Evolutionary conservation across 164 flowering plant genomes (phyloP).

Genomic region (Litsea cubeba): DNA sequence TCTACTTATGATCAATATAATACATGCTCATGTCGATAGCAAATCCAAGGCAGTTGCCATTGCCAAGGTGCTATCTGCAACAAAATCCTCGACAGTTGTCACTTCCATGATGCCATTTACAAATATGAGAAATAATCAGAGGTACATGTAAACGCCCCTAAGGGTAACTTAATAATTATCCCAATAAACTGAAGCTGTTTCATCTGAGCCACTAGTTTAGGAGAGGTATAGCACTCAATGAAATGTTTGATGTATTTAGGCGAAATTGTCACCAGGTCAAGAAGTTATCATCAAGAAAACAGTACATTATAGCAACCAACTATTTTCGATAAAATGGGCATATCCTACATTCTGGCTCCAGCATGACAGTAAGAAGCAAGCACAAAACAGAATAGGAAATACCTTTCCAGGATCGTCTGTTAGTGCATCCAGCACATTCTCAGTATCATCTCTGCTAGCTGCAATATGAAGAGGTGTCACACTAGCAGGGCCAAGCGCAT

Average conservation of each 20-base stretch:
- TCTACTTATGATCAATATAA: too few species aligned
- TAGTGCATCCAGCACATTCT: conserved; percentile 63
- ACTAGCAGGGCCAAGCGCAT: conserved; percentile 57
- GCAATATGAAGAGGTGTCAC: conserved; percentile 89
- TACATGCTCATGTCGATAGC: too few species aligned
- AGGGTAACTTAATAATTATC: background rate
- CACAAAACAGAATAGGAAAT: conserved; percentile 9
- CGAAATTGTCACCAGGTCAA: background rate
- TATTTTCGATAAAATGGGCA: too few species aligned
- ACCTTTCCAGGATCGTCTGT: conserved; percentile 81
- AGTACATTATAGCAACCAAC: background rate
- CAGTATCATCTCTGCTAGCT: conserved; percentile 50
- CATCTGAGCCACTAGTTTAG: background rate
- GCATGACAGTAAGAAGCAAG: background rate
- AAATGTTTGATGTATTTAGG: background rate
- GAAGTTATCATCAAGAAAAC: background rate
- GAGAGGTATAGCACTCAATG: background rate
- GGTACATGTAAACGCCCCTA: background rate
- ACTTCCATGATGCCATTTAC: too few species aligned
- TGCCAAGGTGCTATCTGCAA: too few species aligned
- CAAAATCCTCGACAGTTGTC: too few species aligned
- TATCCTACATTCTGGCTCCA: background rate
- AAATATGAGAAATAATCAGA: too few species aligned
- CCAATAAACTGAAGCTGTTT: background rate
- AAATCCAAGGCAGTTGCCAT: too few species aligned